Evolutionary conservation across 2,329 filamentous ascomycete genomes (phyloP), one percentile per base, ranked within the genome.

Genomic region (Rachicladosporium sp.): DNA sequence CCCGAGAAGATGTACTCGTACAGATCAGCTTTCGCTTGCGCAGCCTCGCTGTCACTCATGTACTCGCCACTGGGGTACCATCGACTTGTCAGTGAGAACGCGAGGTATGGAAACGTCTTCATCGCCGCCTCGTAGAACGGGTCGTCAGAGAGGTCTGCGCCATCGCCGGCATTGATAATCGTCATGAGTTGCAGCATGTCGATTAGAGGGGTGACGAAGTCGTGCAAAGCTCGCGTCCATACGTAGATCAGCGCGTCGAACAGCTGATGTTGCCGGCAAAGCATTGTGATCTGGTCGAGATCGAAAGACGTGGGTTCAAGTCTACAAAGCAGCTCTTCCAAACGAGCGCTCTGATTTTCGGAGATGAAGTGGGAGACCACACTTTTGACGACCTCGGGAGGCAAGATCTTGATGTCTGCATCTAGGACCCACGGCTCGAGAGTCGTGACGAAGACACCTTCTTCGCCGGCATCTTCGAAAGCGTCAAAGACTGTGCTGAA

Each of bases 241-340:
- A 98, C 83, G 57, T 96, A 95, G 32, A 93, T 87, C 41, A 95
- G 74, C 2, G 91, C 93, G 61, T 98, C 93, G 55, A 95, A 98
- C 3, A 98, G 72, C 48, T 82, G 77, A 58, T 96, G 80, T 56
- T 89, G 81, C 59, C 91, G 93, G 70, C 91, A 98, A 15, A 98
- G 69, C 9, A 74, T 73, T 0, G 89, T 95, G 42, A 93, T 78
- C 60, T 96, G 85, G 57, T 98, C 89, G 49, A 98, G 78, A 57
- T 98, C 93, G 55, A 98, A 78, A 0, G 87, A 94, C 9, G 76
- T 69, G 1, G 89, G 93, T 52, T 94, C 82, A 64, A 98, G 80
- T 47, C 89, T 80, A 58, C 89, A 96, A 27, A 98, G 82, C 59
- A 96, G 82, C 61, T 96, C 89, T 62, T 98, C 93, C 6, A 98